Conservation (phyloP, 129 eudicot genomes). For the Helianthus tuberosus region DNA sequence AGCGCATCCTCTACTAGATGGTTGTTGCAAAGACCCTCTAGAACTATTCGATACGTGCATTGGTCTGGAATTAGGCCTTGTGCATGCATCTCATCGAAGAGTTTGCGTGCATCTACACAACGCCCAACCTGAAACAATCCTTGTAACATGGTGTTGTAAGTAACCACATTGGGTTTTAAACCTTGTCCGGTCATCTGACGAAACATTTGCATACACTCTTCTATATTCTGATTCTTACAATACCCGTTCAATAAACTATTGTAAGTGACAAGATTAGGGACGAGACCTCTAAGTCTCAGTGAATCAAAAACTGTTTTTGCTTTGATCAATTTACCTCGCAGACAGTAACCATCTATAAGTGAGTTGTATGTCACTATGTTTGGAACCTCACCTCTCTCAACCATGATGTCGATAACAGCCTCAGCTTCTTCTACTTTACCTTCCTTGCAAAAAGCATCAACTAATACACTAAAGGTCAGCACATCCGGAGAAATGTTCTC, state of each 20-base stretch:
- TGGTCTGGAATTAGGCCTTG: background rate
- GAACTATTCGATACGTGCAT: background rate
- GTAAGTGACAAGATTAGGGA: background rate
- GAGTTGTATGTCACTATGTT: too few species aligned
- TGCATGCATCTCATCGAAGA: background rate
- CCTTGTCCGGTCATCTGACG: background rate
- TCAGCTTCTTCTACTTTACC: too few species aligned
- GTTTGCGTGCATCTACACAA: constrained; percentile 7
- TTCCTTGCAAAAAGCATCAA: too few species aligned
- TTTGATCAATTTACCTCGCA: background rate
- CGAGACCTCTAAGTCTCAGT: background rate
- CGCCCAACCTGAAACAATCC: background rate
- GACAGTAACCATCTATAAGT: too few species aligned
- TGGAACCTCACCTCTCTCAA: too few species aligned
- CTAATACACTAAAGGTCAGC: too few species aligned
- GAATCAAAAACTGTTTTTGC: background rate
- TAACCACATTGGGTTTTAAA: background rate
- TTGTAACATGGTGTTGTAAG: constrained; percentile 4
- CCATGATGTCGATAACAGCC: too few species aligned
- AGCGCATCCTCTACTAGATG: background rate
- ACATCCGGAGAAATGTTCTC: too few species aligned
- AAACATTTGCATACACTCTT: background rate
- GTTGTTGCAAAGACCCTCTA: background rate
- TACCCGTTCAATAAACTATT: background rate
- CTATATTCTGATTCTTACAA: background rate